Percentiles rank a stretch among this genome's conserved stretches.
These are phyloP conservation scores for Stemphylium beticola DNA, from an alignment of 2,329 filamentous ascomycete species.

Conservation along the genomic window DNA sequence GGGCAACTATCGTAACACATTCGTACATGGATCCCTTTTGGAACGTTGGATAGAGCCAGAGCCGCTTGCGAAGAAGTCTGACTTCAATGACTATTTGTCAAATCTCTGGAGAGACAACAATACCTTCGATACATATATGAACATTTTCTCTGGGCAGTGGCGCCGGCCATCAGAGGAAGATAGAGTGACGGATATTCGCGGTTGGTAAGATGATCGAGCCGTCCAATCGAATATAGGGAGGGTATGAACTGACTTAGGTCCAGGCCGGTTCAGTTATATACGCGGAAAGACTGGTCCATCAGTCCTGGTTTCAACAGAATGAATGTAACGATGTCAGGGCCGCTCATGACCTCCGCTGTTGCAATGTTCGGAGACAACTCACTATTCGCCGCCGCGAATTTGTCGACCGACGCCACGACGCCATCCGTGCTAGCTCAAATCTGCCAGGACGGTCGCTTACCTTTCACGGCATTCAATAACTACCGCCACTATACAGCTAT, in stretches of 20 bases:
- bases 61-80: neutral
- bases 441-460: slow-evolving; percentile 7
- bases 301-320: neutral
- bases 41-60: slow-evolving; percentile 24
- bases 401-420: neutral
- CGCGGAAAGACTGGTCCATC: neutral
- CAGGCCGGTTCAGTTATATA: neutral
- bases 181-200: neutral
- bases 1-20: slow-evolving; percentile 12
- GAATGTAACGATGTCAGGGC: slow-evolving; percentile 6
- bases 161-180: neutral
- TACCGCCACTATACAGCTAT: neutral
- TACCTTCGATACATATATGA: neutral
- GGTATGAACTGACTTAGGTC: neutral
- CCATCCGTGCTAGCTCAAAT: neutral
- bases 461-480: slow-evolving; percentile 3
- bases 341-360: slow-evolving; percentile 10
- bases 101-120: slow-evolving; percentile 4
- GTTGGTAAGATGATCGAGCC: too few relatives aligned
- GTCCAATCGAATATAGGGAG: neutral
- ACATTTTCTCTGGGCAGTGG: neutral
- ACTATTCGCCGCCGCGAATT: slow-evolving; percentile 1
- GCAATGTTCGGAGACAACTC: slow-evolving; percentile 10
- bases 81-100: slow-evolving; percentile 13
- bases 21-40: slow-evolving; percentile 8